Evolutionary conservation across 345 rosid species (phyloP).

Genomic region (Bretschneidera sinensis): DNA sequence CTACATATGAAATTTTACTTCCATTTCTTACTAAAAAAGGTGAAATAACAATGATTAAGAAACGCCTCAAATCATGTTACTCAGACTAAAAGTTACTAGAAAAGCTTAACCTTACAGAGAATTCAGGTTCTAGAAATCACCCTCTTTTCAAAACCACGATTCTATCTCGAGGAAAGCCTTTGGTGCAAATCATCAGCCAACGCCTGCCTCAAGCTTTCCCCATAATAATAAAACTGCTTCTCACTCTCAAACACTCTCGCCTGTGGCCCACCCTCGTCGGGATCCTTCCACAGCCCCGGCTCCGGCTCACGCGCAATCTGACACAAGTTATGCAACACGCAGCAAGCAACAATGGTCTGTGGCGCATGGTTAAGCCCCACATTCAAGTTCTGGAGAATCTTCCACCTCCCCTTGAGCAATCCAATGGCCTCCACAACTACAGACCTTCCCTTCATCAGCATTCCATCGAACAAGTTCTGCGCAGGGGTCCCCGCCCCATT

Average conservation of each 20-base stretch:
- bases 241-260: slow-evolving; percentile 78
- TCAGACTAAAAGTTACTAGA: slow-evolving; percentile 19
- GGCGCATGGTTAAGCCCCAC: slow-evolving; percentile 94
- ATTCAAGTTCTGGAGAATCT: slow-evolving; percentile 87
- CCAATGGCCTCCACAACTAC: slow-evolving; percentile 96
- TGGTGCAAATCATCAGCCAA: slow-evolving; percentile 93
- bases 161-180: slow-evolving; percentile 75
- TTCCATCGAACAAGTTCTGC: slow-evolving; percentile 88
- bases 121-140: slow-evolving; percentile 12
- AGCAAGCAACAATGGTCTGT: slow-evolving; percentile 95
- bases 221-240: slow-evolving; percentile 70
- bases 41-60: not conserved
- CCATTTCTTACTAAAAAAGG: slow-evolving; percentile 9
- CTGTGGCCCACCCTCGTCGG: slow-evolving; percentile 66
- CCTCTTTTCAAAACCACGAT: slow-evolving; percentile 1
- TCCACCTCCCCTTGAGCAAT: slow-evolving; percentile 89
- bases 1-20: slow-evolving; percentile 8
- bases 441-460: slow-evolving; percentile 97
- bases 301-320: slow-evolving; percentile 97
- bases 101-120: slow-evolving; percentile 10
- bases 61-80: slow-evolving; percentile 7
- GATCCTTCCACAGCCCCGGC: slow-evolving; percentile 82
- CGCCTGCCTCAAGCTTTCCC: slow-evolving; percentile 88
- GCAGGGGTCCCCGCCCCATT: slow-evolving; percentile 79
- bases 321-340: slow-evolving; percentile 94